phyloP scores from a whole-genome alignment of 176 grass and related monocot genomes.

The maize (Zea mays) region DNA sequence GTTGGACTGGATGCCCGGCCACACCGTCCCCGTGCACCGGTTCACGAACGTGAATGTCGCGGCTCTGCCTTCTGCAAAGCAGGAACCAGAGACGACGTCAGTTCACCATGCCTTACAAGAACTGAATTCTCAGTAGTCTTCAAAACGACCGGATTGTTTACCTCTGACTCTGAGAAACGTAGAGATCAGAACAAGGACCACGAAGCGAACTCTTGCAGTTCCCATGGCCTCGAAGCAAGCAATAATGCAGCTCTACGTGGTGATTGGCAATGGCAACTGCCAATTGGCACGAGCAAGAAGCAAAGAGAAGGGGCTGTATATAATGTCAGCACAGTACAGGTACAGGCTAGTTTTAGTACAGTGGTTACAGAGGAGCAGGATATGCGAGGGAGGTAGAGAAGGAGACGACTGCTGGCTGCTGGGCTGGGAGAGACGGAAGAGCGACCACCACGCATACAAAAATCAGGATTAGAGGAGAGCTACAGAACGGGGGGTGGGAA shows the following conservation, averaged over 20 bases:
- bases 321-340: constrained; percentile 27
- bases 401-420: too few relatives aligned
- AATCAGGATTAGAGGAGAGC: too few relatives aligned
- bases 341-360: constrained; percentile 29
- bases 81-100: not conserved
- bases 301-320: constrained; percentile 19
- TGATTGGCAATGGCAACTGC: constrained; percentile 25
- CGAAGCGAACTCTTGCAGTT: constrained; percentile 17
- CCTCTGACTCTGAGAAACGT: constrained; percentile 29
- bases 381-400: not conserved
- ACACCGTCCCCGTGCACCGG: constrained; percentile 64
- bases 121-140: not conserved
- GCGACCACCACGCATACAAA: too few relatives aligned
- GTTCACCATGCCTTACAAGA: not conserved
- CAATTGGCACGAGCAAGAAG: not conserved
- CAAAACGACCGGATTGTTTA: constrained; percentile 14
- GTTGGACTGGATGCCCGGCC: constrained; percentile 81
- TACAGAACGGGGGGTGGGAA: too few relatives aligned
- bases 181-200: constrained; percentile 20
- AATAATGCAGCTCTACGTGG: constrained; percentile 29
- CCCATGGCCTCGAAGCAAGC: constrained; percentile 32
- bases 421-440: too few relatives aligned
- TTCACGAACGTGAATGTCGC: constrained; percentile 81
- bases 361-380: constrained; percentile 33
- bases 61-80: constrained; percentile 42